Base-by-base conservation (phyloP, 1,284 basidiomycete species). In the Chondrostereum purpureum region DNA sequence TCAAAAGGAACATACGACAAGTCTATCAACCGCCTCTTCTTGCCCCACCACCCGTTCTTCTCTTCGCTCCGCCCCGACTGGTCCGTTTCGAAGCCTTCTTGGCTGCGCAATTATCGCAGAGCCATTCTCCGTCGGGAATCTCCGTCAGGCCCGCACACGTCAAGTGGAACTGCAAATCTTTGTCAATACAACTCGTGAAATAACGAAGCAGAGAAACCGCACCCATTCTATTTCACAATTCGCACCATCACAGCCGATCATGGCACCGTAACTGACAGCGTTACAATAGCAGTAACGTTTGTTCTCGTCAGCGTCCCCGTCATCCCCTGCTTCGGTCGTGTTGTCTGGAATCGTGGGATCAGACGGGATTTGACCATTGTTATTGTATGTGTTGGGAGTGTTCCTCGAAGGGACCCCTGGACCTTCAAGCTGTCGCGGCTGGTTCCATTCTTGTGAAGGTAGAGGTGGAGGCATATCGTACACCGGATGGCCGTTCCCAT, bases 241-340 rank as follows among this genome's bases (percentile, higher is more conserved):
- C n/a, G 75, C 71, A 55, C 87, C 88, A 64, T 99, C 95, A 62
- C 95, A 99, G 2, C 83, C 95, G 57, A 99, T 93, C 95, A 99
- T 99, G 66, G 95, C 89, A 21, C 94, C 93, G 58, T 87, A 94
- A 59, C 89, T 92, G 46, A 85, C 75, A 18, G 85, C 76, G 51
- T 90, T 76, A 63, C 94, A 98, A 68, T 86, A 80, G 65, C 94
- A 99, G 65, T 98, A 99, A 16, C 77, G 74, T 54, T 73, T 79
- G 47, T 78, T 75, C 53, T 89, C 83, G 47, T 91, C 88, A 16
- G 70, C 80, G 42, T 78, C 78, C 12, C 68, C 78, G 17, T 74
- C 70, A 34, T 67, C 75, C 16, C 76, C 72, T 1, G 60, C 67
- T 18, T 66, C 63, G 3, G 37, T 58, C 55, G 35, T 52, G 22